Evolutionary conservation across 352 stramenopile genomes (phyloP), one percentile per base, ranked within the genome.

Genomic region (Globisporangium spiculum): DNA sequence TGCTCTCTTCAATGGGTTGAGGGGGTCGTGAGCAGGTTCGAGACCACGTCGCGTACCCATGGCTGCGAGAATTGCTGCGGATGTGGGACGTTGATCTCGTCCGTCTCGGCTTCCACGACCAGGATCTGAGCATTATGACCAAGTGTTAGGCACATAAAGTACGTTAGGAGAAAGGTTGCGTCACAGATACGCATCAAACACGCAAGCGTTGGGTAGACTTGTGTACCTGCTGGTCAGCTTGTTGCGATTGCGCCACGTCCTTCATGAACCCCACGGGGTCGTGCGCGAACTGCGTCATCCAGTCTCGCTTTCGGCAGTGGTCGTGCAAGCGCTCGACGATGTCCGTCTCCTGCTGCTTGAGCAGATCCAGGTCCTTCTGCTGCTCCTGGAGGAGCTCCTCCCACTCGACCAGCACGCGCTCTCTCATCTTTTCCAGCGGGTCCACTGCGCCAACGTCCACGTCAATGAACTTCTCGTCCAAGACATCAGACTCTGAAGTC

Each of bases 371-470:
- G 20, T 93, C 85, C 56, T 90, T 89, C 55, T 81, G 74, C 70
- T 91, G 83, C 50, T 91, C 80, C 57, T 83, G 81, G 61, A 85
- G 73, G 8, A 91, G 78, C 54, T 93, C 83, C 8, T 93, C 85
- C 66, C 62, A 85, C 55, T 88, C 77, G 38, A 73, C 72, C 3
- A 91, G 66, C 14, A 79, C 74, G 44, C 60, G 68, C 24, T 74
- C 70, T 1, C 73, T 77, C 30, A 66, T 64, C 26, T 71, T 80
- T 44, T 88, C 75, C 1, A 91, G 63, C 4, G 84, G 74, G 38
- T 83, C 81, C n/a, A 79, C 83, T 44, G 72, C 75, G 16, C 74
- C 79, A 22, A 91, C 81, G 52, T 88, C 83, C n/a, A 91, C 68
- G 16, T 82, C 72, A 46, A 91, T 81, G 56, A 88, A 76, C 63